Percentiles rank a stretch among this genome's conserved stretches.
These are phyloP conservation scores for Cytospora piceicola DNA, from an alignment of 2,329 filamentous ascomycete genomes.

Conservation along the genomic window DNA sequence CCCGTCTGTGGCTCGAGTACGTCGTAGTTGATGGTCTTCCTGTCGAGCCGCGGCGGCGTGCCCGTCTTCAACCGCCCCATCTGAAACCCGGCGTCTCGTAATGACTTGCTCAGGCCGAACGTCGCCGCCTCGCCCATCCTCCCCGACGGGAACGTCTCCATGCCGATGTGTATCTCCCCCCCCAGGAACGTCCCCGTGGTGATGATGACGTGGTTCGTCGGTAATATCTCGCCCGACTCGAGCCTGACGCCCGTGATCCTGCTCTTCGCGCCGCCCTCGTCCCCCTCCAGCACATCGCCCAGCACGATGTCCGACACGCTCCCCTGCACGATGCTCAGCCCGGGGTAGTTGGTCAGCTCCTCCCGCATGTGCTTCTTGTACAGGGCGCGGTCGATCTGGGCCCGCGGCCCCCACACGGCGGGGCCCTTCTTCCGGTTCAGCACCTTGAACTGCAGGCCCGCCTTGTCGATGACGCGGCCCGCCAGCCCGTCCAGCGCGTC, in stretches of 20 bases:
- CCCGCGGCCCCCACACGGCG: slow-evolving; percentile 94
- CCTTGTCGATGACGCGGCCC: slow-evolving; percentile 87
- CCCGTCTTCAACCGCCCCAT: slow-evolving; percentile 93
- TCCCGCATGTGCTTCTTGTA: slow-evolving; percentile 92
- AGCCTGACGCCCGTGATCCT: slow-evolving; percentile 84
- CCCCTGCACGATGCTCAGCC: slow-evolving; percentile 78
- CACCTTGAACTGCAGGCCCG: slow-evolving; percentile 90
- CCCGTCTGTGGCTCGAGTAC: slow-evolving; percentile 74
- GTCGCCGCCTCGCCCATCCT: slow-evolving; percentile 94
- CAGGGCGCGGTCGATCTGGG: slow-evolving; percentile 89
- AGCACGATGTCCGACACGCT: slow-evolving; percentile 92
- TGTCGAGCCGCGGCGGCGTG: slow-evolving; percentile 85
- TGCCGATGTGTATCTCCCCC: slow-evolving; percentile 93
- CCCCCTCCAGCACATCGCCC: slow-evolving; percentile 67
- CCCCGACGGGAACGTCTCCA: slow-evolving; percentile 82
- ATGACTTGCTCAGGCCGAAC: slow-evolving; percentile 86
- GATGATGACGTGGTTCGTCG: slow-evolving; percentile 82
- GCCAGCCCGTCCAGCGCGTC: slow-evolving; percentile 92
- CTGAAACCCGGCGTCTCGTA: slow-evolving; percentile 85
- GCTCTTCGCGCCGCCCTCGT: slow-evolving; percentile 60
- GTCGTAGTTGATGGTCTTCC: slow-evolving; percentile 78
- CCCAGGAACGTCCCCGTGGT: slow-evolving; percentile 95
- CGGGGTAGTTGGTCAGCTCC: slow-evolving; percentile 77
- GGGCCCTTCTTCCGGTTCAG: slow-evolving; percentile 89
- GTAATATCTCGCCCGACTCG: slow-evolving; percentile 83